phyloP scores from a whole-genome alignment of 208 protist genomes.

The Acanthamoeba royreba region DNA sequence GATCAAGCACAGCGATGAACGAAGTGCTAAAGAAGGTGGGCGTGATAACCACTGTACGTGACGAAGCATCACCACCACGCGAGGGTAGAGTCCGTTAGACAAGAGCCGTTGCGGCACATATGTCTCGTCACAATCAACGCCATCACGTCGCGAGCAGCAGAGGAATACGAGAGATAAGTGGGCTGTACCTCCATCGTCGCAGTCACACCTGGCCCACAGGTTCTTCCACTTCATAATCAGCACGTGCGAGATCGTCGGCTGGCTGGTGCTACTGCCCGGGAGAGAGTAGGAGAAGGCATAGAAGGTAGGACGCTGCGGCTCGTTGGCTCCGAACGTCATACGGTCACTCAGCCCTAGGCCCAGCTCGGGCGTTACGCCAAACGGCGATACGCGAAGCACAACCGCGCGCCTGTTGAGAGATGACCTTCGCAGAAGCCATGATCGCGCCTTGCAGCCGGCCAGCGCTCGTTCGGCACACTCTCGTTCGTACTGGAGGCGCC shows the following conservation, averaged over 20 bases:
- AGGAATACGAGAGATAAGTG: background rate
- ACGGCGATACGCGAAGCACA: background rate
- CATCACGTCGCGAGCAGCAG: no score
- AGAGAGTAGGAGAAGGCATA: constrained; percentile 15
- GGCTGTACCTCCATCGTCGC: background rate
- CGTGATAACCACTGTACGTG: background rate
- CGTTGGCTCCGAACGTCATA: background rate
- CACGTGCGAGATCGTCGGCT: background rate
- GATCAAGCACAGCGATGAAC: background rate
- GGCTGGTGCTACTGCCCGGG: background rate
- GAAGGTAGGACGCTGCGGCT: background rate
- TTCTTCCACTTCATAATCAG: constrained; percentile 30
- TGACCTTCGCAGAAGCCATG: background rate
- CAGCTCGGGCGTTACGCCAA: background rate
- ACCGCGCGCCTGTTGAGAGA: background rate
- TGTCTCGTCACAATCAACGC: no score
- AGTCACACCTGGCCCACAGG: background rate
- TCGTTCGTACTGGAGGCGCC: background rate
- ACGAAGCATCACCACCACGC: no score
- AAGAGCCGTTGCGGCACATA: no score
- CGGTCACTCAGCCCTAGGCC: background rate
- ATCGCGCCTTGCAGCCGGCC: background rate
- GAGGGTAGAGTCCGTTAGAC: no score
- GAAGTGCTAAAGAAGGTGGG: background rate
- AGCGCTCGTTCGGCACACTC: background rate